Conservation (phyloP, 2,329 filamentous ascomycete species). For the Aspergillus candidus region DNA sequence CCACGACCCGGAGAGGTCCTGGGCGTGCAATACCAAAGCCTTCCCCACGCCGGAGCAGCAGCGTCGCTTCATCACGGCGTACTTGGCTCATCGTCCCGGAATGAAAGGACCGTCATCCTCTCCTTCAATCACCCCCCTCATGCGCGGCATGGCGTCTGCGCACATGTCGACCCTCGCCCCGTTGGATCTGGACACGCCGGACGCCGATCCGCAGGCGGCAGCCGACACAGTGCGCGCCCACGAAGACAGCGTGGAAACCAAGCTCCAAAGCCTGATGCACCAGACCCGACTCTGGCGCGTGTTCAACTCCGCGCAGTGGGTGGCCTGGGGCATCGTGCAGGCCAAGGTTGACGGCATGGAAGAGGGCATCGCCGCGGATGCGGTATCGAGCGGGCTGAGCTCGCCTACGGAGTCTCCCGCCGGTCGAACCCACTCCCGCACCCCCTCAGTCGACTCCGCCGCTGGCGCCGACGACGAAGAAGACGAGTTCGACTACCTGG, state of each 20-base stretch:
- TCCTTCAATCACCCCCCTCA: constrained; percentile 25
- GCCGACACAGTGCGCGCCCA: constrained; percentile 56
- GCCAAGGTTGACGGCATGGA: constrained; percentile 75
- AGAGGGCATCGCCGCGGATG: constrained; percentile 25
- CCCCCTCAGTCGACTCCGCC: constrained; percentile 10
- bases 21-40: constrained; percentile 59
- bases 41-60: constrained; percentile 82
- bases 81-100: constrained; percentile 73
- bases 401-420: no score
- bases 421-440: no score
- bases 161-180: constrained; percentile 47
- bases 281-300: constrained; percentile 81
- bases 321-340: constrained; percentile 94
- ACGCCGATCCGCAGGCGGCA: constrained; percentile 45
- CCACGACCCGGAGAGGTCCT: constrained; percentile 62
- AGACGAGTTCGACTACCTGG: constrained; percentile 87
- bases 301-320: constrained; percentile 84
- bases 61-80: constrained; percentile 75
- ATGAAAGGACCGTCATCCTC: constrained; percentile 19
- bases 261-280: constrained; percentile 64
- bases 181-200: constrained; percentile 73
- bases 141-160: constrained; percentile 48
- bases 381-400: constrained; percentile 11
- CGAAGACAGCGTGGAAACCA: constrained; percentile 60
- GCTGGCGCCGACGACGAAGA: constrained; percentile 50